Percentiles rank a stretch among this genome's conserved stretches.
phyloP scores from a whole-genome alignment of 768 basidiomycete genomes.

The Mycena pura region DNA sequence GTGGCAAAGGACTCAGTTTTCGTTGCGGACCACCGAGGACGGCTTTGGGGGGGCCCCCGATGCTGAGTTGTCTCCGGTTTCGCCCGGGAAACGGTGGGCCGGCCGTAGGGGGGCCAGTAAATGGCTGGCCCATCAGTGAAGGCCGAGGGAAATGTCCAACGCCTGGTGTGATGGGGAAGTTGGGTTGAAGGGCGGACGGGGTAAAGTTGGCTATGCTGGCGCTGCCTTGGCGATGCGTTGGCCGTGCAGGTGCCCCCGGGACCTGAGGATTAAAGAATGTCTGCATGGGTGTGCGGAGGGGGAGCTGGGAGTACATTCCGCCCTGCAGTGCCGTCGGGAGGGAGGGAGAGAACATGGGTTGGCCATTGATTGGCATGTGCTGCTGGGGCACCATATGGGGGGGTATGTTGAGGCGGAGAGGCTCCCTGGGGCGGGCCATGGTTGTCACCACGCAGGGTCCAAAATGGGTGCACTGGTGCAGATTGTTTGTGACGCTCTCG shows the following conservation, averaged over 20 bases:
- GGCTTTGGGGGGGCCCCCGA: constrained; percentile 90
- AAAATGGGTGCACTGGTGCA: neutral
- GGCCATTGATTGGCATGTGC: constrained; percentile 51
- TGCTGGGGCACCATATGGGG: constrained; percentile 63
- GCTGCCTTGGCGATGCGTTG: constrained; percentile 59
- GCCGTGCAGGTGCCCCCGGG: constrained; percentile 58
- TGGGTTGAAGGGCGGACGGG: constrained; percentile 62
- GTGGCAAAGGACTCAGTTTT: constrained; percentile 73
- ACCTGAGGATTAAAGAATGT: constrained; percentile 61
- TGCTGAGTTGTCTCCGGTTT: constrained; percentile 73
- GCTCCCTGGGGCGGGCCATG: constrained; percentile 56
- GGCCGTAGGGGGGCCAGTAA: constrained; percentile 34
- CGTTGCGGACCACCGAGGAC: constrained; percentile 80
- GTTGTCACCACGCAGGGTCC: neutral
- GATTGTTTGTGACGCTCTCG: neutral
- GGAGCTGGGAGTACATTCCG: constrained; percentile 62
- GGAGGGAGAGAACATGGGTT: constrained; percentile 68
- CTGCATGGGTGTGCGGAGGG: constrained; percentile 79
- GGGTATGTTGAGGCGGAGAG: constrained; percentile 64
- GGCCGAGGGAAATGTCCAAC: constrained; percentile 61
- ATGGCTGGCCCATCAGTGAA: constrained; percentile 49
- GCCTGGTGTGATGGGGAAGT: constrained; percentile 67
- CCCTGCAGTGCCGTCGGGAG: constrained; percentile 66
- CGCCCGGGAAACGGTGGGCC: constrained; percentile 62
- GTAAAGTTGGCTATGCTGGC: constrained; percentile 72